These are phyloP conservation scores for Alliaria petiolata DNA, from an alignment of 345 rosid genomes.

Conservation along the genomic window DNA sequence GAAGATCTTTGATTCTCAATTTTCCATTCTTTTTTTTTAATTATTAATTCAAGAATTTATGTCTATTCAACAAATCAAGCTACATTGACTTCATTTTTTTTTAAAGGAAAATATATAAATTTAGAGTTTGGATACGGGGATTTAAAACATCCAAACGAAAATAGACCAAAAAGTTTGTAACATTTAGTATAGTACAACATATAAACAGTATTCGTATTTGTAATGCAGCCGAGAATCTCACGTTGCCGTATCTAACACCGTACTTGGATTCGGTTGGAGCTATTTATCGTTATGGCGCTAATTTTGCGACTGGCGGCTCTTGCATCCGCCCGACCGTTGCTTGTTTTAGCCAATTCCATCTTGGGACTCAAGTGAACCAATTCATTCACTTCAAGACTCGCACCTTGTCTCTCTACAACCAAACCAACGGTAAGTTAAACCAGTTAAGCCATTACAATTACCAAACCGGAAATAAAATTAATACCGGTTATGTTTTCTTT, in stretches of 20 bases:
- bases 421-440: slow-evolving; percentile 30
- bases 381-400: slow-evolving; percentile 57
- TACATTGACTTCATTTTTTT: background rate
- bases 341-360: slow-evolving; percentile 56
- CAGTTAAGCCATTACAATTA: background rate
- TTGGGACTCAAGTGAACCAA: slow-evolving; percentile 57
- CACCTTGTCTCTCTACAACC: slow-evolving; percentile 37
- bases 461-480: background rate
- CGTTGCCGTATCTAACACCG: slow-evolving; percentile 55
- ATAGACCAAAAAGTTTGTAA: too few relatives aligned
- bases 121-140: background rate
- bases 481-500: background rate
- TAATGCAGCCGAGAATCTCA: slow-evolving; percentile 55
- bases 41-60: background rate
- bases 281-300: slow-evolving; percentile 63
- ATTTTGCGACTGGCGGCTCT: slow-evolving; percentile 75
- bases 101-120: background rate
- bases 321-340: slow-evolving; percentile 54
- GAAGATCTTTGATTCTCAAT: background rate
- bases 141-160: too few relatives aligned
- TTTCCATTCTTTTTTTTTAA: background rate
- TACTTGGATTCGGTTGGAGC: slow-evolving; percentile 66
- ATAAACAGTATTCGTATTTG: background rate
- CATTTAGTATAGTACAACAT: background rate
- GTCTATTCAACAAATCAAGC: background rate